Evolutionary conservation across 345 rosid species (phyloP).

Genomic region (Boechera divaricarpa): DNA sequence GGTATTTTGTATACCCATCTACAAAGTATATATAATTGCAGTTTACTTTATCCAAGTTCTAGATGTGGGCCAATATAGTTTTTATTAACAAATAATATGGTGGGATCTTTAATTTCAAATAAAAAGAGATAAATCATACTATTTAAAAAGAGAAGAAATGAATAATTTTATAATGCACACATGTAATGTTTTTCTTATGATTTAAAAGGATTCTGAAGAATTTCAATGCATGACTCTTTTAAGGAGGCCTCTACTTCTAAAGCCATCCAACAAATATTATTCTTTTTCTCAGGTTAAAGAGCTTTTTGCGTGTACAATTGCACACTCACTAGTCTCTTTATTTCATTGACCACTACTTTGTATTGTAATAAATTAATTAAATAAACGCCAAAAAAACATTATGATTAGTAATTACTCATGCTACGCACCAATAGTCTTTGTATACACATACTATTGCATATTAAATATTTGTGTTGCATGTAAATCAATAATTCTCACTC

Average conservation of each 20-base stretch:
- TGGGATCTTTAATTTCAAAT: slow-evolving; percentile 31
- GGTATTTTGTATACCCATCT: neutral
- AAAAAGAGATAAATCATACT: slow-evolving; percentile 7
- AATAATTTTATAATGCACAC: slow-evolving; percentile 34
- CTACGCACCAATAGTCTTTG: slow-evolving; percentile 13
- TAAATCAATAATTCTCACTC: slow-evolving; percentile 24
- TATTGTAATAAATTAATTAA: slow-evolving; percentile 13
- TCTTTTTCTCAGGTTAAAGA: slow-evolving; percentile 28
- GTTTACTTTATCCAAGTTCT: slow-evolving; percentile 18
- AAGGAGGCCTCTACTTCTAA: slow-evolving; percentile 42
- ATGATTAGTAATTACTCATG: slow-evolving; percentile 39
- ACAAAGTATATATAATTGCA: neutral
- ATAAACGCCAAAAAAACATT: slow-evolving; percentile 26
- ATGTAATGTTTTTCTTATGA: slow-evolving; percentile 29
- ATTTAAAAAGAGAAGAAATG: slow-evolving; percentile 8
- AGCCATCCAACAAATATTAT: slow-evolving; percentile 38
- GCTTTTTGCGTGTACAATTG: slow-evolving; percentile 41
- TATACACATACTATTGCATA: neutral
- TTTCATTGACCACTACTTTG: slow-evolving; percentile 30
- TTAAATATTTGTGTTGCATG: slow-evolving; percentile 29
- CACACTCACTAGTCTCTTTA: slow-evolving; percentile 19
- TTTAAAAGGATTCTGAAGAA: slow-evolving; percentile 18
- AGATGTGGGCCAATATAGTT: slow-evolving; percentile 33
- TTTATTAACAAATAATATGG: slow-evolving; percentile 33
- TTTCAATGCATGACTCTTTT: slow-evolving; percentile 33